phyloP scores from a whole-genome alignment of 805 yeast genomes.

The Pichia phayaonensis region DNA sequence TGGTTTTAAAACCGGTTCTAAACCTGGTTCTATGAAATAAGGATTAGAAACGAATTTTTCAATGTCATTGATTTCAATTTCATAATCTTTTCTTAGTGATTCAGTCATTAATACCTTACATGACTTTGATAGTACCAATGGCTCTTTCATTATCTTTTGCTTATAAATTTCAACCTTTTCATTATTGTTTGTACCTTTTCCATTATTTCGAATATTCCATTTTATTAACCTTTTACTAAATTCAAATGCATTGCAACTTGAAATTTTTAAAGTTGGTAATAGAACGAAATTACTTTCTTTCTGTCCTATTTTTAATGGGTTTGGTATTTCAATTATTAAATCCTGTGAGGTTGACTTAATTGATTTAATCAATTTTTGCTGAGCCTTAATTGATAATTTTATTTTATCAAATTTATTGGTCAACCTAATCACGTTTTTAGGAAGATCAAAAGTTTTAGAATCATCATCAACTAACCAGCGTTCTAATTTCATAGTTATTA shows the following conservation, averaged over 20 bases:
- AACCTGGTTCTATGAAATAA: not conserved
- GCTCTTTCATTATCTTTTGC: not conserved
- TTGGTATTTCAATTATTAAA: not conserved
- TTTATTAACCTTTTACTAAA: too few relatives aligned
- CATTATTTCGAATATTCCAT: not conserved
- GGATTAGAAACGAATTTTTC: not conserved
- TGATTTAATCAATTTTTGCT: conserved; percentile 1
- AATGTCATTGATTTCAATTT: not conserved
- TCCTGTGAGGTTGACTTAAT: not conserved
- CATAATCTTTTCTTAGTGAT: not conserved
- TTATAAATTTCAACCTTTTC: not conserved
- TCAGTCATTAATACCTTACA: not conserved
- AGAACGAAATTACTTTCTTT: too few relatives aligned
- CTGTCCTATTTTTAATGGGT: not conserved
- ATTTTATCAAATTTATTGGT: not conserved
- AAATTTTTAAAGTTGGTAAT: not conserved
- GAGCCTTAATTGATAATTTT: conserved; percentile 1
- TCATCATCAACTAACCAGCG: not conserved
- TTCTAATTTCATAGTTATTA: not conserved
- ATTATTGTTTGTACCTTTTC: not conserved
- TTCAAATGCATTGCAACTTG: too few relatives aligned
- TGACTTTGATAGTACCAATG: not conserved
- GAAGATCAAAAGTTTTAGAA: not conserved
- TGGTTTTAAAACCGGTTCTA: not conserved
- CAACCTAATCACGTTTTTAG: not conserved